phyloP scores from a whole-genome alignment of 176 grass and related monocot species.

The Oryza longistaminata region DNA sequence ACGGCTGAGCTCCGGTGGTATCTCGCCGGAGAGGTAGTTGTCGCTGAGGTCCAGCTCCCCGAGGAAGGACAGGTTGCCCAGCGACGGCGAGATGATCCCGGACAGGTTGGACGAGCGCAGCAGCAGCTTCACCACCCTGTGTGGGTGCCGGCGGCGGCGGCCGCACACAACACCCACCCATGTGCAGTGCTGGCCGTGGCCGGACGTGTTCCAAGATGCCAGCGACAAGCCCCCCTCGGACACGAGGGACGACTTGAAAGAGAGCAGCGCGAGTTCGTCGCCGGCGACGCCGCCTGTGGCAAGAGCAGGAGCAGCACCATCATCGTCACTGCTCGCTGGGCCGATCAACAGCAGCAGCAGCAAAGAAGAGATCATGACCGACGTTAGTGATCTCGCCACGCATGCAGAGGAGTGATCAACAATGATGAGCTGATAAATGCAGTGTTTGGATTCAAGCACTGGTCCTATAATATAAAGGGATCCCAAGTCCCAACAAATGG shows the following conservation, averaged over 20 bases:
- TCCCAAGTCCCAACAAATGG: too few species aligned
- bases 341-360: too few species aligned
- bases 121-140: too few species aligned
- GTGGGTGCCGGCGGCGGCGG: too few species aligned
- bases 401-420: too few species aligned
- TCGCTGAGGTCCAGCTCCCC: background rate
- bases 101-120: background rate
- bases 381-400: too few species aligned
- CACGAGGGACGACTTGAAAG: conserved; percentile 37
- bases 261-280: conserved; percentile 26
- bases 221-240: background rate
- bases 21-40: conserved; percentile 14
- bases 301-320: too few species aligned
- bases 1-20: conserved; percentile 16
- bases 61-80: conserved; percentile 40
- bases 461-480: too few species aligned
- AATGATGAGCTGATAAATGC: too few species aligned
- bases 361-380: too few species aligned
- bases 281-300: too few species aligned
- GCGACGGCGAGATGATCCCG: conserved; percentile 24
- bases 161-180: conserved; percentile 23
- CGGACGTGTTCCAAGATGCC: conserved; percentile 33
- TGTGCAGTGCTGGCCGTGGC: conserved; percentile 3
- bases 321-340: background rate
- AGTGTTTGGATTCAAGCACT: too few species aligned